Evolutionary conservation across 192 early-diverging fungal genomes (phyloP), one percentile per base, ranked within the genome.

Genomic region (Backusella liffmaniae): DNA sequence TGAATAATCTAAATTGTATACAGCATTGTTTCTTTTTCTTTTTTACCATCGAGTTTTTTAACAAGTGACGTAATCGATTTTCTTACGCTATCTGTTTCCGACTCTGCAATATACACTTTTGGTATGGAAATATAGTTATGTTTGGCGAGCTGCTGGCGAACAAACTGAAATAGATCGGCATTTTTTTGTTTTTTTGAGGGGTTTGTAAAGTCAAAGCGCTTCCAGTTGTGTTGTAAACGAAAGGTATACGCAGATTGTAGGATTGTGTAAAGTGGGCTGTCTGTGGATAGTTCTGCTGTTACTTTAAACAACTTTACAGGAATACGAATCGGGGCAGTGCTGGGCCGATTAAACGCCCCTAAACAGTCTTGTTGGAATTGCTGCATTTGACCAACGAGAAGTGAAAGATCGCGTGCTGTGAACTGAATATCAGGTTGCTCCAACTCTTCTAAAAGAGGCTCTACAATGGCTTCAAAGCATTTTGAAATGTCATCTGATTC

Each of bases 321-420:
- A 30, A 90, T 82, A 37, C 84, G 82, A 9, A 77, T 51, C 1
- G 83, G 76, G 5, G 71, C 71, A 18, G 68, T 66, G 5, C 37
- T 26, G 5, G 42, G 41, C 23, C 59, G 72, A 15, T 72, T 74
- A 66, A 66, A 69, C 35, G 79, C 41, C 3, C 87, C 88, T 10
- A 90, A 75, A 66, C 67, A 75, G 15, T 87, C 83, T 66, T 90
- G 81, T 77, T 90, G 88, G 67, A 88, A 87, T 59, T 88, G 83
- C 41, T 87, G 85, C 65, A 90, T 51, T 21, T 79, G 75, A 35
- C 84, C 80, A 16, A 82, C 73, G 30, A 88, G 80, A 6, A 74
- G 44, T 9, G 88, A 81, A 29, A 89, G 79, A 3, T 86, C 84
- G 23, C 79, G 72, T 30, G 84, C 80, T n/a, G 82, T 77, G 59